Percentiles rank a stretch among this genome's conserved stretches.
Conservation (phyloP, 768 basidiomycete species). For the Lentinula sp. region DNA sequence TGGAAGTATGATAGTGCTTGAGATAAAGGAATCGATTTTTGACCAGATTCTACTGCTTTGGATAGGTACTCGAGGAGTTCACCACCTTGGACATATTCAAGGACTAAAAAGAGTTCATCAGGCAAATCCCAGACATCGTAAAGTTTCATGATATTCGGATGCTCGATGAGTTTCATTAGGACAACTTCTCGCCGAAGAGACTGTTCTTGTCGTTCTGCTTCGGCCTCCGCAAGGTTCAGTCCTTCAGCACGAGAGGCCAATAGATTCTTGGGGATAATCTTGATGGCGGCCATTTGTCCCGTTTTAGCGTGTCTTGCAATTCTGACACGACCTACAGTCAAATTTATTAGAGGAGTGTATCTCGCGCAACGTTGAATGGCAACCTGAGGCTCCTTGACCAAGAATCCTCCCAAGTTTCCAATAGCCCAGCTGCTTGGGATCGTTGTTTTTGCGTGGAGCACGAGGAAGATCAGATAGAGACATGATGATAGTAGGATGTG, state of each 20-base stretch:
- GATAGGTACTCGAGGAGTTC: slow-evolving; percentile 87
- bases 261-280: slow-evolving; percentile 82
- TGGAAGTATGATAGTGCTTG: slow-evolving; percentile 88
- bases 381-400: slow-evolving; percentile 76
- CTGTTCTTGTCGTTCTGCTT: slow-evolving; percentile 71
- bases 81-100: slow-evolving; percentile 93
- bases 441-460: slow-evolving; percentile 25
- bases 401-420: slow-evolving; percentile 87
- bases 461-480: slow-evolving; percentile 13
- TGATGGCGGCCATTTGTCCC: slow-evolving; percentile 87
- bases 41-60: not conserved
- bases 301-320: slow-evolving; percentile 86
- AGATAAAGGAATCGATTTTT: slow-evolving; percentile 26
- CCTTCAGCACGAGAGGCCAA: slow-evolving; percentile 58
- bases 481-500: slow-evolving; percentile 24
- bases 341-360: not conserved
- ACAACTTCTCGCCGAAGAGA: slow-evolving; percentile 92
- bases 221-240: slow-evolving; percentile 61
- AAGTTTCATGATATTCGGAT: slow-evolving; percentile 90
- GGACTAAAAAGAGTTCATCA: slow-evolving; percentile 81
- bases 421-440: slow-evolving; percentile 66
- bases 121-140: slow-evolving; percentile 98
- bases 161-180: slow-evolving; percentile 95
- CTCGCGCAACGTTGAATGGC: not conserved
- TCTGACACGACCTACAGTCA: slow-evolving; percentile 71